A percentile compares a stretch with the other conserved stretches of the same genome.
Evolutionary conservation across 2,329 filamentous ascomycete species (phyloP).

Genomic region (Botryotinia convoluta): DNA sequence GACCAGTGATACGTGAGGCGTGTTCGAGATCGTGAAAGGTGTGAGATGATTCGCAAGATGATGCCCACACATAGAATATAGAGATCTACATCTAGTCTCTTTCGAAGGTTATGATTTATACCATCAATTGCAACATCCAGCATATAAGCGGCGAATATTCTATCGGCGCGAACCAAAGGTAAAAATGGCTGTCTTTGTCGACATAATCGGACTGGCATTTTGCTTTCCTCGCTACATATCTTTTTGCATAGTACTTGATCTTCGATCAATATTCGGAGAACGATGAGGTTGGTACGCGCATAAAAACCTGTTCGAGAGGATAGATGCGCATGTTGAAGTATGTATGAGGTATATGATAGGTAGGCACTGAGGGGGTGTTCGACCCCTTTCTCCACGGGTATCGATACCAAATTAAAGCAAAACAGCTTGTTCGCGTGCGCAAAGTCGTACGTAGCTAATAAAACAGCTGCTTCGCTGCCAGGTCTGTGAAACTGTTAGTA

Average conservation of each 20-base stretch:
- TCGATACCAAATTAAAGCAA: constrained; percentile 75
- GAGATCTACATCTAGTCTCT: constrained; percentile 78
- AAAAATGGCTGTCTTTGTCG: constrained; percentile 85
- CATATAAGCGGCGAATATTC: constrained; percentile 71
- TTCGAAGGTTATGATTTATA: constrained; percentile 88
- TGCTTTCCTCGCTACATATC: constrained; percentile 76
- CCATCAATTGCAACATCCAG: constrained; percentile 87
- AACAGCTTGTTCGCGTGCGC: constrained; percentile 93
- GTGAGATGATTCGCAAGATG: constrained; percentile 77
- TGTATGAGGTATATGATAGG: constrained; percentile 85
- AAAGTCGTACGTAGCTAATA: constrained; percentile 90
- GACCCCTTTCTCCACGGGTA: constrained; percentile 59
- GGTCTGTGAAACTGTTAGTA: constrained; percentile 55
- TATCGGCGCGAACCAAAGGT: constrained; percentile 68
- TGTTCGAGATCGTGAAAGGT: constrained; percentile 77
- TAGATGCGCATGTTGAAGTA: constrained; percentile 88
- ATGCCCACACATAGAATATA: constrained; percentile 82
- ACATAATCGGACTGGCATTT: constrained; percentile 74
- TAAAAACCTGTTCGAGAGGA: constrained; percentile 77
- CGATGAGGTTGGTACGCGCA: constrained; percentile 79
- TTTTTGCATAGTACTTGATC: constrained; percentile 79
- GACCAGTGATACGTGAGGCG: constrained; percentile 91
- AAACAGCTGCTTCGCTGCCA: constrained; percentile 70
- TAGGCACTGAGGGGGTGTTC: constrained; percentile 78
- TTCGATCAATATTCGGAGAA: constrained; percentile 82